A percentile compares a stretch with the other conserved stretches of the same genome.
phyloP scores from a whole-genome alignment of 371 early-diverging fungal genomes.

The Haplosporangium sp. region DNA sequence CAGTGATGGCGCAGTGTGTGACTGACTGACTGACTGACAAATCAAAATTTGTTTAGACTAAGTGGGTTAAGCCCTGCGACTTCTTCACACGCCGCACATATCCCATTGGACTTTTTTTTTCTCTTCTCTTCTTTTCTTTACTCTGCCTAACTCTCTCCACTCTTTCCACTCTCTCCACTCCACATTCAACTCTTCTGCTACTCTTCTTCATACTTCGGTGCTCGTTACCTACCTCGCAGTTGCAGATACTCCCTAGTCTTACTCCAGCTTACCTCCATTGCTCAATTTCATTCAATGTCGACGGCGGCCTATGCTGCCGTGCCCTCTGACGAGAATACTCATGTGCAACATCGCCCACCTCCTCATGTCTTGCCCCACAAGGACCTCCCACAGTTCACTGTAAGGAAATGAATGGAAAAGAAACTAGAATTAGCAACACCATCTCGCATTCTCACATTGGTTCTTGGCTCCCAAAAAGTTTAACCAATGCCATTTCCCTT shows the following conservation, averaged over 20 bases:
- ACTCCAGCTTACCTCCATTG: not conserved
- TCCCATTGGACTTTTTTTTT: not conserved
- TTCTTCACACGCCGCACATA: not conserved
- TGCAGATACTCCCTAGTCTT: not conserved
- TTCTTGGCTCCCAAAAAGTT: not conserved
- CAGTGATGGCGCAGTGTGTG: too few species aligned
- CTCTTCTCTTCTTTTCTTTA: not conserved
- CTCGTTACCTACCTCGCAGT: not conserved
- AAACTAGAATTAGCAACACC: not conserved
- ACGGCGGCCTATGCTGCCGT: conserved; percentile 20
- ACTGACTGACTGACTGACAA: too few species aligned
- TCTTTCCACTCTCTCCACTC: not conserved
- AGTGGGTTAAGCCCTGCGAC: not conserved
- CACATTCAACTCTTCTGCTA: not conserved
- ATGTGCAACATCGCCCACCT: not conserved
- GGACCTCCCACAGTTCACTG: conserved; percentile 48
- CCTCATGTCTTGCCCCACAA: conserved; percentile 13
- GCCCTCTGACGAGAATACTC: conserved; percentile 13
- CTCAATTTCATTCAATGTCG: conserved; percentile 3
- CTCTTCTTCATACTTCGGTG: not conserved
- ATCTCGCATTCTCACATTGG: not conserved
- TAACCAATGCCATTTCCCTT: not conserved
- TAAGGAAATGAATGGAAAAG: conserved; percentile 6
- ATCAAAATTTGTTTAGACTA: too few species aligned
- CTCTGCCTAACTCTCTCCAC: conserved; percentile 3